phyloP scores from a whole-genome alignment of 1,139 yeast species.

The Scheffersomyces lignicola region DNA sequence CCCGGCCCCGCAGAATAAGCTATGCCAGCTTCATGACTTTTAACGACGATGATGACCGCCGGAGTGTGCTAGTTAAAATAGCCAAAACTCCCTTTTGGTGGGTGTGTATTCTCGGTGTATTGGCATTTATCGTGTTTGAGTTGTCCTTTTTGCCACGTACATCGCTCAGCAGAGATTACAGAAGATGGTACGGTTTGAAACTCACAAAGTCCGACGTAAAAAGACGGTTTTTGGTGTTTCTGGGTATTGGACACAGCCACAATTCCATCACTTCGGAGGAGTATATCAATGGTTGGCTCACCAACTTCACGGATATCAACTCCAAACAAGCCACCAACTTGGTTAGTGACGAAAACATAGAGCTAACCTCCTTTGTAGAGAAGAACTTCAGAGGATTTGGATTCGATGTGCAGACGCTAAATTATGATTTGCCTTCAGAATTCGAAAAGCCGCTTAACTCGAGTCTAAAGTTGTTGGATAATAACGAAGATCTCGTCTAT shows the following conservation, averaged over 20 bases:
- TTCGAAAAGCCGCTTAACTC: slow-evolving; percentile 25
- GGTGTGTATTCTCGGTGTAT: slow-evolving; percentile 53
- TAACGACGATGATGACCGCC: slow-evolving; percentile 13
- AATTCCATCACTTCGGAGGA: slow-evolving; percentile 29
- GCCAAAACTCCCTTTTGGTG: slow-evolving; percentile 48
- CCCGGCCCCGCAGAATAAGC: no score
- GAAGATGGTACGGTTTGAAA: slow-evolving; percentile 67
- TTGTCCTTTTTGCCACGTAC: slow-evolving; percentile 84
- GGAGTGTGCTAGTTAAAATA: slow-evolving; percentile 19
- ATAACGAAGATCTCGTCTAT: slow-evolving; percentile 23
- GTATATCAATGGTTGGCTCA: slow-evolving; percentile 26
- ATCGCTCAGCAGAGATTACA: slow-evolving; percentile 77
- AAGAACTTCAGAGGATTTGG: slow-evolving; percentile 28
- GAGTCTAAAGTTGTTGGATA: slow-evolving; percentile 26
- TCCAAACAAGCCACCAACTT: slow-evolving; percentile 20
- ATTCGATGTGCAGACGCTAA: slow-evolving; percentile 20
- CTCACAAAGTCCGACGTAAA: slow-evolving; percentile 66
- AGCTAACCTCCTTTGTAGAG: slow-evolving; percentile 26
- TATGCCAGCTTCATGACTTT: no score
- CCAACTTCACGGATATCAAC: slow-evolving; percentile 22
- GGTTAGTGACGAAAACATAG: slow-evolving; percentile 26
- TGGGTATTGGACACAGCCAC: slow-evolving; percentile 27
- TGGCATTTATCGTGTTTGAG: slow-evolving; percentile 56
- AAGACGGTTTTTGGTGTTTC: slow-evolving; percentile 33
- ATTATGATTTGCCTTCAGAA: slow-evolving; percentile 18